Evolutionary conservation across 2,329 filamentous ascomycete genomes (phyloP), one percentile per base, ranked within the genome.

Genomic region (Dactylellina drechsleri): DNA sequence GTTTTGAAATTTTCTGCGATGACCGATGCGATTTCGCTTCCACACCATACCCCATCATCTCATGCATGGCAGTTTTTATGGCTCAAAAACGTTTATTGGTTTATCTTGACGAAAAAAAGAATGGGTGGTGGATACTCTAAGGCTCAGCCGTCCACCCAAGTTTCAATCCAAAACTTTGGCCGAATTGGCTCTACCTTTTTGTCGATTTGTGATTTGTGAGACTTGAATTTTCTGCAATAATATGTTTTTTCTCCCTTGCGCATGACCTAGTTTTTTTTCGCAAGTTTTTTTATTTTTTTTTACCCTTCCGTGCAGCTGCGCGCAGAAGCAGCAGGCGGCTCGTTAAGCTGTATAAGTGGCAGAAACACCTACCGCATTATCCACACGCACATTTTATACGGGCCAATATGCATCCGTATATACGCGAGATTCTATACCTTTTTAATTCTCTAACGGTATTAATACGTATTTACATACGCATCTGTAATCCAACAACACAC

Each of bases 201-300:
- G 57, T 70, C 66, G 66, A 64, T 60, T 50, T 71, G 56, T 65
- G 68, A 73, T 73, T 73, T 73, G 68, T 66, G 68, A 66, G 60
- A 47, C 49, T 66, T 41, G 52, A 36, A 10, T 36, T 36, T 36
- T 36, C 31, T 36, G 31, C 31, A 36, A 36, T 36, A 28, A 36
- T 36, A 36, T 10, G 2, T 36, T 45, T 36, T 47, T 49, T 16
- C 26, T 50, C 16, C 49, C 26, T 65, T 49, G 41, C 68, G 68
- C 68, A 73, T 73, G 68, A 73, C 61, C 68, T 71, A 57, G 53
- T 59, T 66, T 60, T 36, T 65, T 60, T 49, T 65, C 15, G 3
- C 47, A 18, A 23, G 6, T 36, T 36, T 36, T 36, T 36, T 36
- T 36, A 7, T 36, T 7, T 36, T 36, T 36, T 36, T 36, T 8